Conservation (phyloP, 1,284 basidiomycete species). For the Hymenochaete sp. region DNA sequence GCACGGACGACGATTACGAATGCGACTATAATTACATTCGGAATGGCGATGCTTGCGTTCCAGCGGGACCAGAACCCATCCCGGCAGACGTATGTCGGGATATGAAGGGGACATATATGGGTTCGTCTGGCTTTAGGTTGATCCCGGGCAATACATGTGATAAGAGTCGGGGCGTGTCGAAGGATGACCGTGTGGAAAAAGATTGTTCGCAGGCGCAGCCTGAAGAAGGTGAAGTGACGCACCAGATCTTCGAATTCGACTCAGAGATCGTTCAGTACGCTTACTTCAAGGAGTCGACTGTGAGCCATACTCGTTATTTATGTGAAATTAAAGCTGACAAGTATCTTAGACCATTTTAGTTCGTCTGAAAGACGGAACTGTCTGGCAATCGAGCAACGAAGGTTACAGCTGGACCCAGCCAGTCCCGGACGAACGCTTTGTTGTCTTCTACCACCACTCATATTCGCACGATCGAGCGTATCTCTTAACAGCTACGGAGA, state of each 20-base stretch:
- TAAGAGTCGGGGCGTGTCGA: slow-evolving; percentile 36
- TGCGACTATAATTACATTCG: slow-evolving; percentile 89
- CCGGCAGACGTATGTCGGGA: slow-evolving; percentile 68
- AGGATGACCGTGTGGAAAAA: slow-evolving; percentile 65
- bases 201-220: slow-evolving; percentile 73
- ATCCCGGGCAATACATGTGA: slow-evolving; percentile 92
- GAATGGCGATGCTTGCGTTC: slow-evolving; percentile 64
- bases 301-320: slow-evolving; percentile 25
- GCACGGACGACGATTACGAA: slow-evolving; percentile 86
- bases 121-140: slow-evolving; percentile 86
- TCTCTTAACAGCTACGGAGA: slow-evolving; percentile 65
- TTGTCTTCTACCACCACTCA: slow-evolving; percentile 82
- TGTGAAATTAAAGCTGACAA: neutral
- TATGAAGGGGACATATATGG: slow-evolving; percentile 62
- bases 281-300: slow-evolving; percentile 76
- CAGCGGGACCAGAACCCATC: slow-evolving; percentile 79
- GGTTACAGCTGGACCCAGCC: slow-evolving; percentile 84
- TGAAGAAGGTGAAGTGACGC: slow-evolving; percentile 59
- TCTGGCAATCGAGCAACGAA: slow-evolving; percentile 94
- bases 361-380: slow-evolving; percentile 64
- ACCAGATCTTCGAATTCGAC: slow-evolving; percentile 70
- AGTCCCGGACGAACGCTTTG: slow-evolving; percentile 52
- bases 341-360: slow-evolving; percentile 70
- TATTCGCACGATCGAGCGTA: slow-evolving; percentile 79
- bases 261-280: slow-evolving; percentile 65